Conservation (phyloP, 768 basidiomycete genomes). For the Collybia nuda region DNA sequence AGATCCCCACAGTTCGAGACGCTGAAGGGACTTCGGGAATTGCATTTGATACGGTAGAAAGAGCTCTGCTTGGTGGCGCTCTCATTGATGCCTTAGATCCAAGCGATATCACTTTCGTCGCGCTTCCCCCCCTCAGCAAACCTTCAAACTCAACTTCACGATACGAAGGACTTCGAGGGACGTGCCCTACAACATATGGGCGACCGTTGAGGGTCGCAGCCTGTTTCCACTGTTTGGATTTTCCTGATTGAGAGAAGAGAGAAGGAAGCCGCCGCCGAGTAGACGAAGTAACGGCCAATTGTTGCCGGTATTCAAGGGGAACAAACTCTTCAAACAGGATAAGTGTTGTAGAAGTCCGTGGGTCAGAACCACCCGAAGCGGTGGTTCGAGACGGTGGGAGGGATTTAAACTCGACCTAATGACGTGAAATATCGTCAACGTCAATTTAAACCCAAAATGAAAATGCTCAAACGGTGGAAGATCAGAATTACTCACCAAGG, state of each 20-base stretch:
- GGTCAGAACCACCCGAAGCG: slow-evolving; percentile 47
- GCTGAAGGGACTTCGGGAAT: slow-evolving; percentile 11
- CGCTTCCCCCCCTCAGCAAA: slow-evolving; percentile 55
- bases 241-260: slow-evolving; percentile 55
- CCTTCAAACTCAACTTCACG: slow-evolving; percentile 82
- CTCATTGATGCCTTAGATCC: slow-evolving; percentile 23
- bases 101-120: slow-evolving; percentile 45
- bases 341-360: slow-evolving; percentile 68
- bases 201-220: slow-evolving; percentile 81
- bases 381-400: slow-evolving; percentile 46
- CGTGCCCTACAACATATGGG: slow-evolving; percentile 68
- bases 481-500: slow-evolving; percentile 57
- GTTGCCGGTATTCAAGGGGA: slow-evolving; percentile 81
- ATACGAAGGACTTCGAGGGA: slow-evolving; percentile 45
- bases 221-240: slow-evolving; percentile 71
- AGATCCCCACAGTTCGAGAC: slow-evolving; percentile 18
- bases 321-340: slow-evolving; percentile 95
- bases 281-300: slow-evolving; percentile 57
- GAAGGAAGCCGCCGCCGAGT: slow-evolving; percentile 66
- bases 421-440: neutral
- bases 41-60: slow-evolving; percentile 4
- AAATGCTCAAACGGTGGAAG: neutral
- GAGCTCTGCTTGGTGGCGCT: slow-evolving; percentile 2
- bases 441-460: slow-evolving; percentile 1
- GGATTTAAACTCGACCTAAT: slow-evolving; percentile 85